phyloP scores from a whole-genome alignment of 305 asterid species.

The Ajuga reptans region DNA sequence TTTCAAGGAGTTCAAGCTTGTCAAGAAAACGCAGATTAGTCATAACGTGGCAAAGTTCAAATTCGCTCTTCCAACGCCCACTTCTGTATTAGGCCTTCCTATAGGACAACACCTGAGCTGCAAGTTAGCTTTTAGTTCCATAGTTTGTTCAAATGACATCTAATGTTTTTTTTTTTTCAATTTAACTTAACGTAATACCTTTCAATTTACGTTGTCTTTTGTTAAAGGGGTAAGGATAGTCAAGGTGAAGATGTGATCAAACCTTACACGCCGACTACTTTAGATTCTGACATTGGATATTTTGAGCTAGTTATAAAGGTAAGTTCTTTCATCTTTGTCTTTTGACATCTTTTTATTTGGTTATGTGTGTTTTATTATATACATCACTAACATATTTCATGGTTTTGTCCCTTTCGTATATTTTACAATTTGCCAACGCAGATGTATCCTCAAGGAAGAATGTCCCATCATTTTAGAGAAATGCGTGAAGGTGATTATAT shows the following conservation, averaged over 20 bases:
- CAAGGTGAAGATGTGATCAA: constrained; percentile 90
- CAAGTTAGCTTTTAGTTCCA: constrained; percentile 28
- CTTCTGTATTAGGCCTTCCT: constrained; percentile 78
- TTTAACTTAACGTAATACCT: not conserved
- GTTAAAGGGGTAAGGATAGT: constrained; percentile 71
- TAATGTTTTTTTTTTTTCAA: not conserved
- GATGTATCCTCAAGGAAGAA: constrained; percentile 99
- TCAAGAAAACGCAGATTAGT: constrained; percentile 64
- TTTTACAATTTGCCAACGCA: constrained; percentile 16
- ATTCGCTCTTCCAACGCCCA: constrained; percentile 75
- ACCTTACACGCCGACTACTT: constrained; percentile 93
- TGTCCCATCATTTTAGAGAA: constrained; percentile 93
- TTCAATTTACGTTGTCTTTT: not conserved
- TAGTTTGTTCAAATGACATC: not conserved
- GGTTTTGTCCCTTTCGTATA: not conserved
- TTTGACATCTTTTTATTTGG: not conserved
- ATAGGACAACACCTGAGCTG: constrained; percentile 92
- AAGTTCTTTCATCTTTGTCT: not conserved
- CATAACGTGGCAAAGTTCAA: constrained; percentile 87
- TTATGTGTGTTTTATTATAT: not conserved
- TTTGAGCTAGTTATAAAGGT: constrained; percentile 91
- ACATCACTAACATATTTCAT: not conserved
- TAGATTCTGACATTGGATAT: constrained; percentile 86
- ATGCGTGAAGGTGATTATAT: constrained; percentile 71
- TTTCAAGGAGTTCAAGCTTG: constrained; percentile 84